Conservation (phyloP, 2,329 filamentous ascomycete genomes). For the Alternaria solani region DNA sequence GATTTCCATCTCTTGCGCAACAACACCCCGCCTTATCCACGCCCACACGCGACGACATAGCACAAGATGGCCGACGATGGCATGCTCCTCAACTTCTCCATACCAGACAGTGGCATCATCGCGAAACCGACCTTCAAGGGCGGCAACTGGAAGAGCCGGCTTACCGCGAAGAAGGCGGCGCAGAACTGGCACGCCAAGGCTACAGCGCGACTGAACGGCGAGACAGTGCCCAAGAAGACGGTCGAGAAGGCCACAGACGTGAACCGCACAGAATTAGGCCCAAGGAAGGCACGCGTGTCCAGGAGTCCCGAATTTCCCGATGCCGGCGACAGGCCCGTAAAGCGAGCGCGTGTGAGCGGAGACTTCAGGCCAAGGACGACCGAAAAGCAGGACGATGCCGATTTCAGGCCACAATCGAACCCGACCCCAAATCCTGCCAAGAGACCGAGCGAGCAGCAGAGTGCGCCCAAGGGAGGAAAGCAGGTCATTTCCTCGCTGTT, state of each 20-base stretch:
- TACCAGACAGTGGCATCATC: constrained; percentile 72
- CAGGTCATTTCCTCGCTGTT: constrained; percentile 91
- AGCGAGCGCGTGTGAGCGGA: constrained; percentile 48
- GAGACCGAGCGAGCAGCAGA: constrained; percentile 47
- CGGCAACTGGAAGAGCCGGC: constrained; percentile 90
- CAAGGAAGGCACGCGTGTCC: constrained; percentile 25
- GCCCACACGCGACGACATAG: constrained; percentile 2
- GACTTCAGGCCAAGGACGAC: constrained; percentile 47
- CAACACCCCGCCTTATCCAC: constrained; percentile 12
- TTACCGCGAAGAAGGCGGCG: constrained; percentile 77
- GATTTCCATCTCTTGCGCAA: constrained; percentile 17
- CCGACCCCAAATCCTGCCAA: constrained; percentile 33
- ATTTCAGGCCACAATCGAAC: constrained; percentile 45
- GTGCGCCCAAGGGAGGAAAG: constrained; percentile 53
- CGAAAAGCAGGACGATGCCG: constrained; percentile 25
- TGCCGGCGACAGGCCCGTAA: constrained; percentile 37
- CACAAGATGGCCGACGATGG: constrained; percentile 87
- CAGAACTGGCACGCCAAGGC: constrained; percentile 61
- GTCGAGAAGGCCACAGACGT: constrained; percentile 36
- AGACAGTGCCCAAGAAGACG: constrained; percentile 31
- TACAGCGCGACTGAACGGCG: constrained; percentile 42
- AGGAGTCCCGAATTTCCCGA: constrained; percentile 28
- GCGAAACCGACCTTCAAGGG: constrained; percentile 76
- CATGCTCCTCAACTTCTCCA: constrained; percentile 90
- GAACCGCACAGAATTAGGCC: constrained; percentile 43